Percentiles rank a stretch among this genome's conserved stretches.
Conservation (phyloP, 495 filamentous ascomycete species). For the Durotheca rogersii region DNA sequence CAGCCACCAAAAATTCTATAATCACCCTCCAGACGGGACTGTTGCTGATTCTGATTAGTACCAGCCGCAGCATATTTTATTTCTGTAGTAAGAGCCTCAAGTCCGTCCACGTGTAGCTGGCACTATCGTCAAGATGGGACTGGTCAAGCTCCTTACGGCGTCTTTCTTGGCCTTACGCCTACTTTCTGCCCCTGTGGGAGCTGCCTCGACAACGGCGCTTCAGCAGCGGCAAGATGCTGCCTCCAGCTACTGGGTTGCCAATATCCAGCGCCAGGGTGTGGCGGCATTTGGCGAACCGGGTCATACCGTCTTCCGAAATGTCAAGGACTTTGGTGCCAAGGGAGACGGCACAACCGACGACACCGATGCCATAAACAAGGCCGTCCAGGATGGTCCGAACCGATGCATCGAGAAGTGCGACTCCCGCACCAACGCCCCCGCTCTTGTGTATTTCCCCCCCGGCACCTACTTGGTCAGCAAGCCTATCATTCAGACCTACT, state of each 20-base stretch:
- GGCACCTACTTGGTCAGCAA: conserved; percentile 72
- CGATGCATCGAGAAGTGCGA: conserved; percentile 80
- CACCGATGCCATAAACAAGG: conserved; percentile 83
- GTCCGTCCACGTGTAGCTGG: conserved; percentile 40
- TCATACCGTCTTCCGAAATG: conserved; percentile 85
- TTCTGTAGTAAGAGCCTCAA: conserved; percentile 13
- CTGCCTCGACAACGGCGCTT: conserved; percentile 31
- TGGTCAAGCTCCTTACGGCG: conserved; percentile 40
- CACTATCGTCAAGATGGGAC: conserved; percentile 46
- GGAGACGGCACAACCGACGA: conserved; percentile 83
- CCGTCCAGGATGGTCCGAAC: conserved; percentile 66
- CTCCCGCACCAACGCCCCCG: conserved; percentile 74
- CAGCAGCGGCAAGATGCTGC: conserved; percentile 24
- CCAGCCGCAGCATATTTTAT: conserved; percentile 7
- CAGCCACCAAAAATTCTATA: not conserved
- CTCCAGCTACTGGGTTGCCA: conserved; percentile 70
- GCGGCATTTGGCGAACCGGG: conserved; percentile 57
- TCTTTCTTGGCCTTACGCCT: conserved; percentile 42
- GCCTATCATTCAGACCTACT: conserved; percentile 73
- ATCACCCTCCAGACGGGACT: conserved; percentile 15
- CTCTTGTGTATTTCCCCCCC: conserved; percentile 77
- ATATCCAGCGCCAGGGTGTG: conserved; percentile 68
- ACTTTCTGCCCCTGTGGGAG: conserved; percentile 34
- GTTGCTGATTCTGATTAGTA: conserved; percentile 16
- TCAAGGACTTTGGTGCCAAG: conserved; percentile 77